Percentiles rank a stretch among this genome's conserved stretches.
phyloP scores from a whole-genome alignment of 768 basidiomycete species.

The Porphyrellus cyaneotinctus region DNA sequence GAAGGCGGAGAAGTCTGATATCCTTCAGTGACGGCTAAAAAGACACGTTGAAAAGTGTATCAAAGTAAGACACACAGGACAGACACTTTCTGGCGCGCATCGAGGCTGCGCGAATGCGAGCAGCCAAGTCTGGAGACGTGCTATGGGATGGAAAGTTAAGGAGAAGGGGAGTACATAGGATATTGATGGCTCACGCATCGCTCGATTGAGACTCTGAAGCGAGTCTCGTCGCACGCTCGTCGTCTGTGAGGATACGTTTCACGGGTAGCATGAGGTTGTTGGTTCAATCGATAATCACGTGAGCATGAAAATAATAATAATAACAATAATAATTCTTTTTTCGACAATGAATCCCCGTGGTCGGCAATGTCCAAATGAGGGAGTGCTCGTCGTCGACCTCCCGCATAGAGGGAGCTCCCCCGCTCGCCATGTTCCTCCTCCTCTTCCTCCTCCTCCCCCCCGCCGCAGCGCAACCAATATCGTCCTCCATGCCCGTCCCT shows the following conservation, averaged over 20 bases:
- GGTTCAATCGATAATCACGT: conserved; percentile 1
- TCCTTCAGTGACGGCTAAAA: conserved; percentile 57
- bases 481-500: conserved; percentile 45
- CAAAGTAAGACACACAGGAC: conserved; percentile 24
- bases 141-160: conserved; percentile 13
- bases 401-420: conserved; percentile 11
- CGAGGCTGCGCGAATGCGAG: conserved; percentile 53
- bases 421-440: conserved; percentile 4
- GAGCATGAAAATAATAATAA: too few relatives aligned
- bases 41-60: conserved; percentile 23
- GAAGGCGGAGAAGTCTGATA: conserved; percentile 45
- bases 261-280: conserved; percentile 15
- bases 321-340: too few relatives aligned
- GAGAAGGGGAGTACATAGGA: conserved; percentile 9
- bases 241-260: conserved; percentile 37
- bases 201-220: conserved; percentile 21
- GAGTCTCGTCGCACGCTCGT: conserved; percentile 24
- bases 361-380: conserved; percentile 4
- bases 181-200: conserved; percentile 21
- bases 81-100: conserved; percentile 60
- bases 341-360: conserved; percentile 15
- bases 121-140: conserved; percentile 48
- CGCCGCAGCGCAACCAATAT: conserved; percentile 44
- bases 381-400: conserved; percentile 10
- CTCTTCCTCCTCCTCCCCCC: conserved; percentile 13